Percentiles rank a stretch among this genome's conserved stretches.
These are phyloP conservation scores for Boechera stricta DNA, from an alignment of 345 rosid genomes.

Conservation along the genomic window DNA sequence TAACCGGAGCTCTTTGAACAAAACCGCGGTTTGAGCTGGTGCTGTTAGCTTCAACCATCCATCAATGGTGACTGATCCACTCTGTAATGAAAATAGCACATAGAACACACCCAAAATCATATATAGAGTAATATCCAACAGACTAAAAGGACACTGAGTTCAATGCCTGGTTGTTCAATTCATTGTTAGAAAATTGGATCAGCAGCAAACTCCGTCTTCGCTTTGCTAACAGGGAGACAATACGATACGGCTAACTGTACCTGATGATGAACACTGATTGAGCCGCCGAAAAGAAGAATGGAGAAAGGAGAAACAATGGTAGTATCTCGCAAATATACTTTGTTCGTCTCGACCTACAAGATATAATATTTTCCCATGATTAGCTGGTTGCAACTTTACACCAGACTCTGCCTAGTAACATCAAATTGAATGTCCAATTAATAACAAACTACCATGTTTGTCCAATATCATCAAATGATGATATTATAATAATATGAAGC, in stretches of 20 bases:
- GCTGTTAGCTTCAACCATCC: slow-evolving; percentile 90
- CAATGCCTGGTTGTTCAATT: background rate
- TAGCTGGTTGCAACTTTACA: background rate
- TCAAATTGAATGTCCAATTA: background rate
- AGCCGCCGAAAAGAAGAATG: slow-evolving; percentile 86
- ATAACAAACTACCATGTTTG: too few species aligned
- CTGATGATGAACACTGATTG: slow-evolving; percentile 88
- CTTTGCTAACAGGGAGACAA: background rate
- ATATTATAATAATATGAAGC: background rate
- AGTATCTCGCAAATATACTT: slow-evolving; percentile 83
- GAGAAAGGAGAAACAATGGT: slow-evolving; percentile 84
- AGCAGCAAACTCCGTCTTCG: too few species aligned
- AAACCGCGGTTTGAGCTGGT: slow-evolving; percentile 91
- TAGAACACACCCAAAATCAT: background rate
- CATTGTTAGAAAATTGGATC: too few species aligned
- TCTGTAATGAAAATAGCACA: slow-evolving; percentile 48
- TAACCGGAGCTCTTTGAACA: slow-evolving; percentile 80
- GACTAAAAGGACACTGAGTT: too few species aligned
- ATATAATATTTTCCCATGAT: background rate
- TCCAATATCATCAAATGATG: too few species aligned
- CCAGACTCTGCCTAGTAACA: slow-evolving; percentile 9
- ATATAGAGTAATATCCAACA: background rate
- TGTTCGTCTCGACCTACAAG: slow-evolving; percentile 86
- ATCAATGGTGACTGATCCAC: slow-evolving; percentile 70
- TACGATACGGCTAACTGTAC: slow-evolving; percentile 42